phyloP scores from a whole-genome alignment of 176 grass and related monocot species.

The Poa pratensis region DNA sequence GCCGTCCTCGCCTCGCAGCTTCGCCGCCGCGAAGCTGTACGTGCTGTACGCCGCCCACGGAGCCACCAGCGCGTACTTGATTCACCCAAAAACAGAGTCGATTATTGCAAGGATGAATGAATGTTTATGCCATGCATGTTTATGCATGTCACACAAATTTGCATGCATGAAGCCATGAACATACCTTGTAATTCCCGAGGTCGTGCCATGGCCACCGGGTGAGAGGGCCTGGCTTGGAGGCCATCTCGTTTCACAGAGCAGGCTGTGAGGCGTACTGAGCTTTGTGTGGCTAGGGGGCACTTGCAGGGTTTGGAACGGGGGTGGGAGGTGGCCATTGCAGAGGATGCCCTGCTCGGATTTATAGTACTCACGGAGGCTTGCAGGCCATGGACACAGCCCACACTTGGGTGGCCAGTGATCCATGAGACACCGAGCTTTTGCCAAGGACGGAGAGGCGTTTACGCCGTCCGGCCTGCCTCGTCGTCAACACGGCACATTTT shows the following conservation, averaged over 20 bases:
- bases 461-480: not conserved
- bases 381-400: not conserved
- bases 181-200: slow-evolving; percentile 53
- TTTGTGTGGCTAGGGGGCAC: not conserved
- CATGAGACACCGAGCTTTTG: not conserved
- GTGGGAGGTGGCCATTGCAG: not conserved
- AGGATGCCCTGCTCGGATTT: not conserved
- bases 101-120: not conserved
- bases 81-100: not conserved
- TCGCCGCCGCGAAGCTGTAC: slow-evolving; percentile 51
- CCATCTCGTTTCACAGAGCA: slow-evolving; percentile 15
- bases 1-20: not conserved
- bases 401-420: not conserved
- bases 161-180: not conserved
- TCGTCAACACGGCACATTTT: not conserved
- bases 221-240: slow-evolving; percentile 49
- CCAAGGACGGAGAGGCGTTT: not conserved
- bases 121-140: no score
- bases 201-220: slow-evolving; percentile 59
- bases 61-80: slow-evolving; percentile 57
- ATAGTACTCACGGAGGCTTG: not conserved
- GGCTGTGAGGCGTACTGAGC: not conserved
- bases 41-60: slow-evolving; percentile 60
- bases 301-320: not conserved
- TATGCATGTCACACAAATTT: not conserved